Evolutionary conservation across 2,329 filamentous ascomycete genomes (phyloP).

Genomic region (Clonostachys sp.): DNA sequence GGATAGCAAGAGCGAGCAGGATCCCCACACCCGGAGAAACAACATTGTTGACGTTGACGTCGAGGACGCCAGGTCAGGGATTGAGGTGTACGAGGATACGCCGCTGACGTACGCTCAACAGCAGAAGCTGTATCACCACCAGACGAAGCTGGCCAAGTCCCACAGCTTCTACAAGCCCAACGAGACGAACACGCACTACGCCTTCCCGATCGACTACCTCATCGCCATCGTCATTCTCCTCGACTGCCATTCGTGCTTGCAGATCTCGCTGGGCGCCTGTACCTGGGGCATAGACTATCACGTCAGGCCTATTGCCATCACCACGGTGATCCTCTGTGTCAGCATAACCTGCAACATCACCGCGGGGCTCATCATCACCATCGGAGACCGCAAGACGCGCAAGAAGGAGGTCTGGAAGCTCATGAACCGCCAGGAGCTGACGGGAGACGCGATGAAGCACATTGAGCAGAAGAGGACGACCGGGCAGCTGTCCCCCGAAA

Average conservation of each 20-base stretch:
- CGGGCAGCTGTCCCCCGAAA: conserved; percentile 13
- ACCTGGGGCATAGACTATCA: conserved; percentile 77
- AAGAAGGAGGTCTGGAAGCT: conserved; percentile 84
- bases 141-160: conserved; percentile 73
- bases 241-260: conserved; percentile 74
- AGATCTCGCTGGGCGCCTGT: conserved; percentile 72
- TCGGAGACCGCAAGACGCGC: conserved; percentile 71
- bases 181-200: conserved; percentile 76
- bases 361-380: conserved; percentile 70
- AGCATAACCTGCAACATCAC: conserved; percentile 75
- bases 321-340: conserved; percentile 75
- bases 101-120: conserved; percentile 66
- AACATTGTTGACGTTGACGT: conserved; percentile 22
- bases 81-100: conserved; percentile 43
- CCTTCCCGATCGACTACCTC: conserved; percentile 71
- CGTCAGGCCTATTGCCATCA: conserved; percentile 64
- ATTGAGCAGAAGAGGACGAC: conserved; percentile 37
- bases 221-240: conserved; percentile 75
- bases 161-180: conserved; percentile 90
- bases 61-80: conserved; percentile 28
- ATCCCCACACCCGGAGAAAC: conserved; percentile 9
- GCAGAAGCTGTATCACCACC: conserved; percentile 67
- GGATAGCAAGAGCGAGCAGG: not conserved
- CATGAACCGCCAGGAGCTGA: conserved; percentile 73
- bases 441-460: conserved; percentile 48